A percentile compares a stretch with the other conserved stretches of the same genome.
These are phyloP conservation scores for Rhodotorula sp. DNA, from an alignment of 1,284 basidiomycete species.

Conservation along the genomic window DNA sequence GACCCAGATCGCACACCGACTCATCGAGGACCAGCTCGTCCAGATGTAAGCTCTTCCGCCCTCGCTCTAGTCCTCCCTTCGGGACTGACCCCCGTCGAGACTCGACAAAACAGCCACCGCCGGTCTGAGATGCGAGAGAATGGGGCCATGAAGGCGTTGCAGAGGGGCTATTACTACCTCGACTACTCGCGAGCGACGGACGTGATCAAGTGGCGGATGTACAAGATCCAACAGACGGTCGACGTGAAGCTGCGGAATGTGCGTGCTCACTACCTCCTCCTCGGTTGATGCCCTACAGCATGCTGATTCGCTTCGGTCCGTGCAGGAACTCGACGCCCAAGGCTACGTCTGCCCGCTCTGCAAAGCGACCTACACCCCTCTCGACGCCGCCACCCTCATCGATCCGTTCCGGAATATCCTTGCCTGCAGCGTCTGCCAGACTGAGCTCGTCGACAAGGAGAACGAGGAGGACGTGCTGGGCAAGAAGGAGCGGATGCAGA, in stretches of 20 bases:
- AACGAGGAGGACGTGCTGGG: conserved; percentile 77
- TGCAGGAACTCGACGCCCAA: conserved; percentile 86
- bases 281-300: no score
- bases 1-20: conserved; percentile 81
- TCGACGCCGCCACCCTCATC: conserved; percentile 80
- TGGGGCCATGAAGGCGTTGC: conserved; percentile 73
- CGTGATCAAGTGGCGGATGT: conserved; percentile 94
- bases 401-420: conserved; percentile 64
- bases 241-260: conserved; percentile 83
- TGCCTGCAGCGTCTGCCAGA: conserved; percentile 64
- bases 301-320: background rate
- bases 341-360: conserved; percentile 94
- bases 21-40: conserved; percentile 80
- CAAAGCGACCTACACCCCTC: conserved; percentile 74
- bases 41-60: conserved; percentile 61
- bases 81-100: background rate
- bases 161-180: conserved; percentile 90
- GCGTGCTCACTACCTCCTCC: background rate
- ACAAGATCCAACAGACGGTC: conserved; percentile 87
- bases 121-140: conserved; percentile 77
- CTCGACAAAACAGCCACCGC: conserved; percentile 60
- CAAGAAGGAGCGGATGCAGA: conserved; percentile 89
- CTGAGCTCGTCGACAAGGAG: conserved; percentile 86
- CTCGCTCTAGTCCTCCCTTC: background rate
- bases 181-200: conserved; percentile 94